Percentiles rank a stretch among this genome's conserved stretches.
phyloP scores from a whole-genome alignment of 1,139 yeast species.

The Trichomonascaceae sp. region DNA sequence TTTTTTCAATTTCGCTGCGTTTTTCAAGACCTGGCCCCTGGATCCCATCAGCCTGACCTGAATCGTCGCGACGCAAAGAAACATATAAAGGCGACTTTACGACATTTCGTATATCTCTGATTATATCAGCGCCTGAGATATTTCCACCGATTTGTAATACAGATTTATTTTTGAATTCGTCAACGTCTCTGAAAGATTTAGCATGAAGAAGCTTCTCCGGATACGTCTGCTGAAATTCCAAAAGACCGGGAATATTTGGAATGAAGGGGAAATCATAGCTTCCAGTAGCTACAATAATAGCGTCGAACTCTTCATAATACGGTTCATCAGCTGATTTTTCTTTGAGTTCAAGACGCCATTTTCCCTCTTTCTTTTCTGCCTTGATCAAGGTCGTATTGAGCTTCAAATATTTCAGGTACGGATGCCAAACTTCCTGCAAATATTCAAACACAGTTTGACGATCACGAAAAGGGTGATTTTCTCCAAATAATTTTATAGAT shows the following conservation, averaged over 20 bases:
- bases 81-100: conserved; percentile 4
- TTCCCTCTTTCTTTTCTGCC: neutral
- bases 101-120: neutral
- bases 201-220: conserved; percentile 41
- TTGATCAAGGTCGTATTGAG: neutral
- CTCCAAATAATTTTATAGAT: conserved; percentile 1
- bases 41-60: neutral
- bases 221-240: conserved; percentile 40
- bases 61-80: conserved; percentile 4
- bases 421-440: conserved; percentile 1
- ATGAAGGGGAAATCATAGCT: conserved; percentile 51
- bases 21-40: neutral
- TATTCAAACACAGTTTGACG: neutral
- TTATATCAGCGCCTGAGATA: conserved; percentile 11
- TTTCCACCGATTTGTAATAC: conserved; percentile 16
- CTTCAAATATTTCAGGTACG: neutral
- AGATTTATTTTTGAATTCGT: conserved; percentile 11
- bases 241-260: conserved; percentile 50
- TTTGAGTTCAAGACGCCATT: neutral
- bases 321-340: conserved; percentile 9
- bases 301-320: conserved; percentile 37
- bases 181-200: conserved; percentile 12
- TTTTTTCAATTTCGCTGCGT: neutral
- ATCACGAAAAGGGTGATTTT: conserved; percentile 1
- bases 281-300: conserved; percentile 55